phyloP scores from a whole-genome alignment of 2,329 filamentous ascomycete species.

The Arachnomyces sp. region DNA sequence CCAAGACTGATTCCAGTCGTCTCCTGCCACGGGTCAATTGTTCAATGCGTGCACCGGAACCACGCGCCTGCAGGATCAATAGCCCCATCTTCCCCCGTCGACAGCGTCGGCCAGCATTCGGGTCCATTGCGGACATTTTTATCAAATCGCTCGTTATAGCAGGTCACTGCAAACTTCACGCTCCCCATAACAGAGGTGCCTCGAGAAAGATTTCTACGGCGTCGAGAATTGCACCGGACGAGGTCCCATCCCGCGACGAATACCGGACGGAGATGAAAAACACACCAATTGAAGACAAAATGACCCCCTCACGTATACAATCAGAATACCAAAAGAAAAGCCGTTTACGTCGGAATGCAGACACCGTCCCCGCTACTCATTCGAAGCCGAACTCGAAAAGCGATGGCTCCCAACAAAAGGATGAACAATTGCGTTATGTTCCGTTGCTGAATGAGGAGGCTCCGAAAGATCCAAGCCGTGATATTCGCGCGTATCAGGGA shows the following conservation, averaged over 20 bases:
- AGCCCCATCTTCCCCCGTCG: slow-evolving; percentile 22
- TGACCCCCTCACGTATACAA: too few species aligned
- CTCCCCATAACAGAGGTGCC: slow-evolving; percentile 25
- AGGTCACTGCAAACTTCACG: slow-evolving; percentile 44
- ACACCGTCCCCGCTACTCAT: too few species aligned
- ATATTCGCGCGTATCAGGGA: too few species aligned
- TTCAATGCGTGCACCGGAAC: slow-evolving; percentile 25
- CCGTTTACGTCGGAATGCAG: too few species aligned
- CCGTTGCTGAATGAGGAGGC: too few species aligned
- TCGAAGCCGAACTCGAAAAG: too few species aligned
- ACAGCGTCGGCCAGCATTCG: slow-evolving; percentile 22
- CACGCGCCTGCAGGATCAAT: slow-evolving; percentile 17
- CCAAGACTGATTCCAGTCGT: slow-evolving; percentile 21
- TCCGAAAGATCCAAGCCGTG: too few species aligned
- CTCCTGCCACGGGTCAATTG: not conserved
- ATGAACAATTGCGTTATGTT: too few species aligned
- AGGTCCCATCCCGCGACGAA: not conserved
- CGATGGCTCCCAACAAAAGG: too few species aligned
- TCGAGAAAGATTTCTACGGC: slow-evolving; percentile 21
- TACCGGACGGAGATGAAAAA: too few species aligned
- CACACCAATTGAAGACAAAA: too few species aligned
- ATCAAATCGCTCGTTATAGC: slow-evolving; percentile 47
- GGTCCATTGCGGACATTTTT: slow-evolving; percentile 45
- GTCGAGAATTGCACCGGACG: slow-evolving; percentile 8
- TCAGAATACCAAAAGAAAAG: too few species aligned